Percentiles rank a stretch among this genome's conserved stretches.
Evolutionary conservation across 2,329 filamentous ascomycete genomes (phyloP).

Genomic region (Aspergillus fumigatus): DNA sequence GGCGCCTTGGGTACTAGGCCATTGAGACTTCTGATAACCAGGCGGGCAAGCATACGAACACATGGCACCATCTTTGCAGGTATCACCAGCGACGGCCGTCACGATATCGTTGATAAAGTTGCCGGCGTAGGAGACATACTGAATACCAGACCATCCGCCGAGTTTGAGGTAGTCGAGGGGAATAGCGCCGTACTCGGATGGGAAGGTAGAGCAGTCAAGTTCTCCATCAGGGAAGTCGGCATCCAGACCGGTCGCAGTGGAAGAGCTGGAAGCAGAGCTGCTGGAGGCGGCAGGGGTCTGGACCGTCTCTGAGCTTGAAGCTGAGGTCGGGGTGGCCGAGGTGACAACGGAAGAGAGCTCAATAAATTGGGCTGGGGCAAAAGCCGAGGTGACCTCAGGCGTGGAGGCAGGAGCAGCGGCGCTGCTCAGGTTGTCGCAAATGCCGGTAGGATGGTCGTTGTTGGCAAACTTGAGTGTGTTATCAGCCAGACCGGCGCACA

Average conservation of each 20-base stretch:
- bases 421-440: slow-evolving; percentile 36
- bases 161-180: slow-evolving; percentile 63
- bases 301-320: slow-evolving; percentile 9
- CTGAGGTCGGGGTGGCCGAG: slow-evolving; percentile 26
- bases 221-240: slow-evolving; percentile 70
- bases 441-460: slow-evolving; percentile 55
- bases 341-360: slow-evolving; percentile 43
- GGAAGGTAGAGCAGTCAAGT: slow-evolving; percentile 68
- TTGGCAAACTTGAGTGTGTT: slow-evolving; percentile 63
- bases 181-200: slow-evolving; percentile 74
- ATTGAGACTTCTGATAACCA: slow-evolving; percentile 90
- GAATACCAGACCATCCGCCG: slow-evolving; percentile 75
- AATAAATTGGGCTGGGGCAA: slow-evolving; percentile 47
- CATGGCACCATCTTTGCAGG: slow-evolving; percentile 62
- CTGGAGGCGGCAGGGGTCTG: slow-evolving; percentile 16
- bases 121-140: slow-evolving; percentile 54
- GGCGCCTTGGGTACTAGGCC: slow-evolving; percentile 71
- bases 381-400: slow-evolving; percentile 26
- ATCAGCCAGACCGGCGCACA: slow-evolving; percentile 65
- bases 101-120: slow-evolving; percentile 61
- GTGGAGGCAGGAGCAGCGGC: slow-evolving; percentile 34
- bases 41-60: slow-evolving; percentile 93
- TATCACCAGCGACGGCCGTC: slow-evolving; percentile 57
- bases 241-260: slow-evolving; percentile 52
- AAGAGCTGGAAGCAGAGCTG: slow-evolving; percentile 21